These are phyloP conservation scores for Diplogelasinospora grovesii DNA, from an alignment of 495 filamentous ascomycete species.

Conservation along the genomic window DNA sequence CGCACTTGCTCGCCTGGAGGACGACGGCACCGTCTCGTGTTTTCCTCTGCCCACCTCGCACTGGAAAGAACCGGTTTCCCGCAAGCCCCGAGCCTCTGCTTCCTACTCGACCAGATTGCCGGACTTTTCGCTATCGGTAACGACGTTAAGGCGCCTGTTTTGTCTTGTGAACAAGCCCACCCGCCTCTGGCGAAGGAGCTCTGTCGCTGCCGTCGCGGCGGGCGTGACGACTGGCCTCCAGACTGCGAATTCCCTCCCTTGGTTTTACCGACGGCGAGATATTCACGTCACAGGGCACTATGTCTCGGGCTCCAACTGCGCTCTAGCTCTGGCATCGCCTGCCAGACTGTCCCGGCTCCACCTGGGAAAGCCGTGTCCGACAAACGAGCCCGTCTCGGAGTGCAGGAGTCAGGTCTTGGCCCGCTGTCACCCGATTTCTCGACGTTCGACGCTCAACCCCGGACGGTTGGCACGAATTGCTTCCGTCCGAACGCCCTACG, in stretches of 20 bases:
- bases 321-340: slow-evolving; percentile 44
- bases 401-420: not conserved
- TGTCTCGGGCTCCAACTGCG: slow-evolving; percentile 41
- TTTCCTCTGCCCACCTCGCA: not conserved
- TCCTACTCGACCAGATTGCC: not conserved
- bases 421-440: slow-evolving; percentile 1
- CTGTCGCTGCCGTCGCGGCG: slow-evolving; percentile 7
- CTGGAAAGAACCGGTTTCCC: slow-evolving; percentile 13
- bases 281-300: slow-evolving; percentile 35
- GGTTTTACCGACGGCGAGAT: slow-evolving; percentile 15
- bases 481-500: not conserved
- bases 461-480: no score
- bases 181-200: not conserved
- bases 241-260: slow-evolving; percentile 1
- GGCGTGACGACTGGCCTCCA: slow-evolving; percentile 2
- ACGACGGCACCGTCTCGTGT: slow-evolving; percentile 7
- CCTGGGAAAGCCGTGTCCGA: slow-evolving; percentile 6
- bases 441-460: not conserved
- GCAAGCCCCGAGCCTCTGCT: slow-evolving; percentile 1
- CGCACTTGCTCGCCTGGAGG: slow-evolving; percentile 16
- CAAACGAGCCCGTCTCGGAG: slow-evolving; percentile 3
- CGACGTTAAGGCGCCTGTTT: not conserved
- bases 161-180: not conserved
- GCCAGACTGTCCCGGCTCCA: slow-evolving; percentile 32
- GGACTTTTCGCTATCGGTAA: slow-evolving; percentile 5